Base-by-base conservation (phyloP, 306 rosid species). In the Acacia acuminata region DNA sequence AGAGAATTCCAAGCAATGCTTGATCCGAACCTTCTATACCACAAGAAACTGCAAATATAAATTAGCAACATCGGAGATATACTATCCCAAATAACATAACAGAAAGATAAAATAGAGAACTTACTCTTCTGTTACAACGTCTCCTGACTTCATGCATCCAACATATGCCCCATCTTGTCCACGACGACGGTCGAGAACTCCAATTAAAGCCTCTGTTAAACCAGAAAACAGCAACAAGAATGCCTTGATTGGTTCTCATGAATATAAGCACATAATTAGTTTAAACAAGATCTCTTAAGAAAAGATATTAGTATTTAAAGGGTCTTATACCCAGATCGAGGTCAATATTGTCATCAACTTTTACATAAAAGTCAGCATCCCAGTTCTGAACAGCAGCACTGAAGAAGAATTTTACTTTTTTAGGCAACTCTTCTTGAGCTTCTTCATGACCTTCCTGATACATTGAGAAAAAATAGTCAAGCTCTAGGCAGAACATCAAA, bases 101-200 rank as follows among this genome's bases (percentile, higher is more conserved):
- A 43, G 82, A 74, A 75, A 80, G 84, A 77, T 71, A 65, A 12
- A 84, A 67, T 20, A 77, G 79, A 79, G 82, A 74, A 81, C 71
- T 40, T 94, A 96, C 99, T 90, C 98, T 48, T 96, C 98, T 79
- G 98, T 50, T 85, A 96, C 82, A 83, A 96, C 99, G 10, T 91
- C 94, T 89, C 99, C 99, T 65, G 99, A 92, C 82, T 96, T 94
- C 99, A 96, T 96, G 91, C 98, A 96, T 78, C 99, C 99, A 81
- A 96, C 82, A 88, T 94, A 96, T 77, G 97, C 89, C 68, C 94
- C 86, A 58, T 86, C 94, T 82, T 96, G 99, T 70, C 92, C 94
- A 83, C 93, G 96, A n/a, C 94, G 99, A 45, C 43, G 94, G 27
- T 96, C 94, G 87, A 96, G 98, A 92, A 96, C 92, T 77, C 86